phyloP scores from a whole-genome alignment of 352 stramenopile species.

The Aphanomyces cochlioides region DNA sequence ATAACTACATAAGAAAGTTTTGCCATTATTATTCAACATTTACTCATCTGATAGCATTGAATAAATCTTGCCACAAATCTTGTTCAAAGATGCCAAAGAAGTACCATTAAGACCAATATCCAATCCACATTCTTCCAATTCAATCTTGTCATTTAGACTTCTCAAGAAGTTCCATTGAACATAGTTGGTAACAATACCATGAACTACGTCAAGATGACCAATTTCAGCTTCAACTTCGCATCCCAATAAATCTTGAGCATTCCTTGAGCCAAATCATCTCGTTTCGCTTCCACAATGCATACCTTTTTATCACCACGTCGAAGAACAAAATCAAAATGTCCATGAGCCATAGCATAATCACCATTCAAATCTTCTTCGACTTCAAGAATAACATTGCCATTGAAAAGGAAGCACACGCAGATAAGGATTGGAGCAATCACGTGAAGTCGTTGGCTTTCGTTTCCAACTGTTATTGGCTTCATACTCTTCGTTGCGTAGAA shows the following conservation, averaged over 20 bases:
- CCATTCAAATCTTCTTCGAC: constrained; percentile 22
- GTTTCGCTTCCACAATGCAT: constrained; percentile 37
- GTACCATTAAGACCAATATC: constrained; percentile 4
- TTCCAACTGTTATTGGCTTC: not conserved
- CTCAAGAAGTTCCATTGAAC: constrained; percentile 34
- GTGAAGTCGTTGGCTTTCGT: not conserved
- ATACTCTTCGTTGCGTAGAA: not conserved
- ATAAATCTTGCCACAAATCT: constrained; percentile 5
- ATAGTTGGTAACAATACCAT: constrained; percentile 38
- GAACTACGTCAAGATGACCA: constrained; percentile 28
- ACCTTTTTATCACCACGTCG: constrained; percentile 32
- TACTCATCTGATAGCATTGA: constrained; percentile 10
- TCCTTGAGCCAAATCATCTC: constrained; percentile 34
- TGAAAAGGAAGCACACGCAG: constrained; percentile 15
- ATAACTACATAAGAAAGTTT: no score
- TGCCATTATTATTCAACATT: no score
- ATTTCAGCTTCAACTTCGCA: constrained; percentile 35
- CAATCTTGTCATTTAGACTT: constrained; percentile 33
- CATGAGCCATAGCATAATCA: constrained; percentile 35
- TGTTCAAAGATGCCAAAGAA: not conserved
- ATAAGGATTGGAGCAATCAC: constrained; percentile 9
- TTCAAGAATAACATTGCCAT: constrained; percentile 1
- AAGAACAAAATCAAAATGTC: constrained; percentile 37
- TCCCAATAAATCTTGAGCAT: constrained; percentile 35
- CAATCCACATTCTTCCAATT: constrained; percentile 31